Evolutionary conservation across 495 filamentous ascomycete genomes (phyloP), one percentile per base, ranked within the genome.

Genomic region (Talaromyces adpressus): DNA sequence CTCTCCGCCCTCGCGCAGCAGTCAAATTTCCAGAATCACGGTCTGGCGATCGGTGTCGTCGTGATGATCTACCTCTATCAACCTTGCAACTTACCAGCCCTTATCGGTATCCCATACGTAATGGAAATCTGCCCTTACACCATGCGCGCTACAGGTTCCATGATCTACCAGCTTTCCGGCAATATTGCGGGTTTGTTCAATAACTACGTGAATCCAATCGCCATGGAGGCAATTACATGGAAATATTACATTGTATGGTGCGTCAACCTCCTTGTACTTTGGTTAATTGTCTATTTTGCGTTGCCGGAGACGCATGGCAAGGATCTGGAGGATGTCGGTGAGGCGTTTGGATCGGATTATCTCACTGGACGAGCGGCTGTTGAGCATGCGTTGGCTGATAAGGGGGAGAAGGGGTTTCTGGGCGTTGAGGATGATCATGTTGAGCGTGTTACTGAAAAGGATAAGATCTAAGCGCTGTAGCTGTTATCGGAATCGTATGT

Each of bases 81-180:
- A 9, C 36, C 36, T 16, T 41, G 36, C 36, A 41, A 41, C 36
- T 3, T 41, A 41, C 36, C 36, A 41, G 36, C 45, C 6, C 45
- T 20, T 2, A 49, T 49, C 18, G n/a, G n/a, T 27, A 54, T 54
- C 3, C 22, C 22, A 1, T 88, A 88, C 64, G 81, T 84, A 0
- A 77, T 87, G 29, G 88, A 90, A 73, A 84, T 90, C 30, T 74
- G 87, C 9, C 86, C 87, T 0, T 91, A 86, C 75, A 81, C 82
- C 51, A 77, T 90, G 63, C 82, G 87, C 16, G 85, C 86, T 39
- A 91, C 89, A 76, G 87, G 87, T 36, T 83, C 89, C 76, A 85
- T 87, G 70, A 76, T 85, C 59, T 82, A 85, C 51, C 82, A 84
- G 65, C 77, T 89, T 23, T 23, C 51, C 4, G n/a, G 20, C 3